Conservation (phyloP, 805 yeast genomes). For the Candida pseudoglaebosa region DNA sequence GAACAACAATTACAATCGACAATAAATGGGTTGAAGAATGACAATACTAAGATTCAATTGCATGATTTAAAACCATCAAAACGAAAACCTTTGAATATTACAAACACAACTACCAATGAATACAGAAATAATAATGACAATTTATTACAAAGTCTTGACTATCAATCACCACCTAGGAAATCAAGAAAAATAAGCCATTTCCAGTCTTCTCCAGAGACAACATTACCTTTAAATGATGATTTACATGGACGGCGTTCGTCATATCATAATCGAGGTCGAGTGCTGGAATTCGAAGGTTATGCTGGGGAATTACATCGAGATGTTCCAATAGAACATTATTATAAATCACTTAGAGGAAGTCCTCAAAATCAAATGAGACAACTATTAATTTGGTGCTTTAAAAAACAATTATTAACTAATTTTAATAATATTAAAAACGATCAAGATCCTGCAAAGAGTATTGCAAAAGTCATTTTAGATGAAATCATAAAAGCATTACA, state of each 20-base stretch:
- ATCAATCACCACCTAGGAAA: constrained; percentile 5
- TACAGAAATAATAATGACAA: constrained; percentile 14
- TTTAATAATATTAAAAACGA: constrained; percentile 8
- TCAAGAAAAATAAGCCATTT: constrained; percentile 3
- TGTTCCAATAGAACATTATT: constrained; percentile 50
- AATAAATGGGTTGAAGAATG: constrained; percentile 12
- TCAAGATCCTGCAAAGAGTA: constrained; percentile 29
- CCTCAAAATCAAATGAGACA: constrained; percentile 74
- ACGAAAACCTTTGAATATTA: constrained; percentile 1
- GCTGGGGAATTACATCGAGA: constrained; percentile 63
- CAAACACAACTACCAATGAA: constrained; percentile 12
- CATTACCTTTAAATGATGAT: constrained; percentile 7
- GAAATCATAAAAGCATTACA: constrained; percentile 57
- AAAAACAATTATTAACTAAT: constrained; percentile 41
- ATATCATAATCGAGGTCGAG: constrained; percentile 59
- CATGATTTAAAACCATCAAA: constrained; percentile 4
- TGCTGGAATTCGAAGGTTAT: constrained; percentile 70
- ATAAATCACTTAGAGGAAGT: constrained; percentile 56
- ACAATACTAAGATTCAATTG: constrained; percentile 9
- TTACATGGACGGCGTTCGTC: constrained; percentile 45
- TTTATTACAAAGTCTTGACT: constrained; percentile 9
- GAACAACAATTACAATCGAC: constrained; percentile 19
- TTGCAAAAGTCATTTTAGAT: constrained; percentile 62
- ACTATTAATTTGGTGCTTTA: constrained; percentile 63
- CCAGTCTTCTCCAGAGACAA: constrained; percentile 1